Evolutionary conservation across 495 filamentous ascomycete species (phyloP), one percentile per base, ranked within the genome.

Genomic region (Daldinia caldariorum): DNA sequence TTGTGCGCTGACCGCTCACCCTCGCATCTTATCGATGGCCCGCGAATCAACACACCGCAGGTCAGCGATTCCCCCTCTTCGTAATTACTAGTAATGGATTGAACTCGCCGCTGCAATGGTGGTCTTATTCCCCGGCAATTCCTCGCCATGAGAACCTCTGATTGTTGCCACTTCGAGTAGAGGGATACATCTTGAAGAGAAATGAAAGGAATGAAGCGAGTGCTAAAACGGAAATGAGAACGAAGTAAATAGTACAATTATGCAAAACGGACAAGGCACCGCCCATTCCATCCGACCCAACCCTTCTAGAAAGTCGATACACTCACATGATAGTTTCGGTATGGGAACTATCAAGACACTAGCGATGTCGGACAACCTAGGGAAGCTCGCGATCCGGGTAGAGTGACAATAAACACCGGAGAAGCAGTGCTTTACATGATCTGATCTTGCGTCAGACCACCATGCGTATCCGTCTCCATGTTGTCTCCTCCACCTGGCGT

Each of bases 371-470:
- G 43, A 51, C 22, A 16, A 51, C 50, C 54, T 7, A 35, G 16
- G 35, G 22, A 43, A 18, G 53, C 35, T 26, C 55, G 45, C 8
- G 18, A 35, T 34, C 1, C 31, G 22, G 32, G 32, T 39, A 49
- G 49, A 12, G 26, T 39, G 55, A 60, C 8, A 18, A 37, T 14
- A 34, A 49, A 29, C 31, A 39, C 37, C 0, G 1, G 13, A 32
- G 20, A 26, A 5, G 51, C 10, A 35, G 45, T 41, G 32, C 43
- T 49, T 54, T 77, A 99, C 94, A 97, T 97, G 80, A 99, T 97
- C 84, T 99, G 94, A 74, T 97, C 95, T 78, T 99, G 95, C 3
- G 93, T 97, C 72, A 97, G 78, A 63, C 86, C 87, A 57, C 83
- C 88, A 18, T 91, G 89, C n/a, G 87, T 82, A 70, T 95, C 90